Percentiles rank a stretch among this genome's conserved stretches.
phyloP scores from a whole-genome alignment of 73 alveolate genomes.

The Uronychia binucleata region DNA sequence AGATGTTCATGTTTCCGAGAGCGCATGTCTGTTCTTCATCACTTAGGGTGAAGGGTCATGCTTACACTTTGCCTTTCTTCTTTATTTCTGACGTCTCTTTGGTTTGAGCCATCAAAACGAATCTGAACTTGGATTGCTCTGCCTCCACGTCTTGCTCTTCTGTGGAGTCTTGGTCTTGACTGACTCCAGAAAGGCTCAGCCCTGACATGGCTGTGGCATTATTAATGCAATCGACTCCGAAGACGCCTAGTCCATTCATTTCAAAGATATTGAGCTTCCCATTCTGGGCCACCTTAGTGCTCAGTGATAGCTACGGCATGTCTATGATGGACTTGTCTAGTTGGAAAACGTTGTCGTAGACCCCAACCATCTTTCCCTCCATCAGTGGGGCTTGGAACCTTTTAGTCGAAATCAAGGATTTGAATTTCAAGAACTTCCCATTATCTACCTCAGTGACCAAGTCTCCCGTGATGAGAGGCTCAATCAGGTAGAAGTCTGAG shows the following conservation, averaged over 20 bases:
- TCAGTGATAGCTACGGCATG: background rate
- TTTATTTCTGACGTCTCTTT: background rate
- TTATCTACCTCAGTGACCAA: background rate
- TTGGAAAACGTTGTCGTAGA: background rate
- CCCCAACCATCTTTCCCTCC: background rate
- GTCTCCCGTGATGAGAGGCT: background rate
- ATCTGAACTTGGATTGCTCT: background rate
- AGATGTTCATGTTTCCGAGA: background rate
- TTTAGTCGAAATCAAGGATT: background rate
- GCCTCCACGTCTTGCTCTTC: too few species aligned
- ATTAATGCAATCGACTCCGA: background rate
- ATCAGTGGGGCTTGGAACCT: background rate
- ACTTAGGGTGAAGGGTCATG: too few species aligned
- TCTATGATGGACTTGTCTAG: background rate
- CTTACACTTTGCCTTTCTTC: background rate
- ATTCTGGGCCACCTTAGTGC: background rate
- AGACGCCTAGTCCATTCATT: background rate
- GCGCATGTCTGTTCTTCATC: background rate
- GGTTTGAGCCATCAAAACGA: background rate
- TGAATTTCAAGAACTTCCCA: background rate
- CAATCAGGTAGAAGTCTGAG: background rate
- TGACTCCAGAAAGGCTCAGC: too few species aligned
- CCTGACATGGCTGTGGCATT: background rate
- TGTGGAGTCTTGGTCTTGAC: too few species aligned
- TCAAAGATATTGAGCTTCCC: background rate